Evolutionary conservation across 306 rosid species (phyloP), one percentile per base, ranked within the genome.

Genomic region (Castanopsis chinensis): DNA sequence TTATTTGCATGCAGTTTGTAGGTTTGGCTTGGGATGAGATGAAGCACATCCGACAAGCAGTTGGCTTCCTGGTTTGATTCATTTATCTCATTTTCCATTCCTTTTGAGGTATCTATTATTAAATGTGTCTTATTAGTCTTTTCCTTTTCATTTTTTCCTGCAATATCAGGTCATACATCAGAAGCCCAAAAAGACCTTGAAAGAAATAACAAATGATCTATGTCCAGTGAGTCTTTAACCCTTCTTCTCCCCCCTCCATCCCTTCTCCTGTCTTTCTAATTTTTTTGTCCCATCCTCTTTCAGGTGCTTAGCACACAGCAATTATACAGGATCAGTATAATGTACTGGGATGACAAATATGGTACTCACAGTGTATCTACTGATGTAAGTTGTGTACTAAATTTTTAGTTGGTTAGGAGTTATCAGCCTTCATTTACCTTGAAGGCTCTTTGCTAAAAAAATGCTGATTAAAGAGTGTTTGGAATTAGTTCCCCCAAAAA

Each of bases 341-440:
- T 96, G 99, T 96, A 96, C 84, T 96, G 99, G 98, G 99, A 96
- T 77, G 98, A 96, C 86, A 96, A 96, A 81, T 96, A 96, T 32
- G 99, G 99, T 56, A 96, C 99, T 5, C 99, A 96, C 82, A 96
- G 98, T 30, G 99, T 96, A 69, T 96, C 97, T 82, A 73, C 99
- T 27, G 97, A 96, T 27, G 99, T 96, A 90, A 83, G 45, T 1
- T 41, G 45, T 41, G 45, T 41, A 41, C 45, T 5, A 41, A 41
- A 41, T 10, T 41, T 41, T 41, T 41, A 41, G 45, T 41, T 8
- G 45, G 10, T 41, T 41, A 41, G 45, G 45, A 5, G 9, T 6
- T 41, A 10, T 8, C 45, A 41, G 45, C 9, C 45, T 37, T 37
- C 9, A 37, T 37, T 37, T 37, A 37, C 45, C 45, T 37, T 37